These are phyloP conservation scores for Catharanthus roseus DNA, from an alignment of 257 asterid species.

Conservation along the genomic window DNA sequence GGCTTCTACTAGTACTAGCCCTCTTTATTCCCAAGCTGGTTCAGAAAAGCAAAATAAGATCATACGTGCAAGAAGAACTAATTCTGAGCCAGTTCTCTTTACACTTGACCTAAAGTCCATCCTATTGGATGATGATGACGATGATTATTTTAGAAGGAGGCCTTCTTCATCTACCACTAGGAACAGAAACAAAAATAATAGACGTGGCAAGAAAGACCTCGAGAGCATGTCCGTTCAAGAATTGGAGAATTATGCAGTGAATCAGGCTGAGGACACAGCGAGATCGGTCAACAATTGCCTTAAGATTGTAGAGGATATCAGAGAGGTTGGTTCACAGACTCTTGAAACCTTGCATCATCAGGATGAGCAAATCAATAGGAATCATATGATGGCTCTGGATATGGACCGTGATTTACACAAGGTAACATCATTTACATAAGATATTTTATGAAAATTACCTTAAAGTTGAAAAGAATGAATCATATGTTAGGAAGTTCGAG, in stretches of 20 bases:
- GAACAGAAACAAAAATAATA: conserved; percentile 21
- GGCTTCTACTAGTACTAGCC: conserved; percentile 28
- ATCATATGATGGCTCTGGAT: conserved; percentile 82
- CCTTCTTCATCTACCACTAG: conserved; percentile 19
- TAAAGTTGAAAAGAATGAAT: too few relatives aligned
- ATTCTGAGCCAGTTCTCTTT: conserved; percentile 58
- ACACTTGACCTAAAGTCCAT: conserved; percentile 16
- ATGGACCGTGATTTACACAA: conserved; percentile 79
- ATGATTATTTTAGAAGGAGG: conserved; percentile 35
- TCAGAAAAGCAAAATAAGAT: conserved; percentile 18
- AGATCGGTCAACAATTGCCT: conserved; percentile 63
- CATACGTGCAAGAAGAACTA: conserved; percentile 47
- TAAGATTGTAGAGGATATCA: conserved; percentile 79
- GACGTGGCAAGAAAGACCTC: conserved; percentile 26
- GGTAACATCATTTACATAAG: conserved; percentile 28
- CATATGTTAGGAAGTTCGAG: neutral
- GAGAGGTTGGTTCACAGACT: conserved; percentile 55
- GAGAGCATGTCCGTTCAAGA: conserved; percentile 83
- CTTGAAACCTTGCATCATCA: conserved; percentile 78
- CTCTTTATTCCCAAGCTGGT: conserved; percentile 34
- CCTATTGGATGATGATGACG: conserved; percentile 24
- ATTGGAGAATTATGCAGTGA: conserved; percentile 67
- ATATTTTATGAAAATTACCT: too few relatives aligned
- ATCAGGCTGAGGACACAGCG: conserved; percentile 70
- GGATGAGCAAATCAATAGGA: conserved; percentile 89